Conservation (phyloP, 257 asterid genomes). For the Thymus mandschuricus region DNA sequence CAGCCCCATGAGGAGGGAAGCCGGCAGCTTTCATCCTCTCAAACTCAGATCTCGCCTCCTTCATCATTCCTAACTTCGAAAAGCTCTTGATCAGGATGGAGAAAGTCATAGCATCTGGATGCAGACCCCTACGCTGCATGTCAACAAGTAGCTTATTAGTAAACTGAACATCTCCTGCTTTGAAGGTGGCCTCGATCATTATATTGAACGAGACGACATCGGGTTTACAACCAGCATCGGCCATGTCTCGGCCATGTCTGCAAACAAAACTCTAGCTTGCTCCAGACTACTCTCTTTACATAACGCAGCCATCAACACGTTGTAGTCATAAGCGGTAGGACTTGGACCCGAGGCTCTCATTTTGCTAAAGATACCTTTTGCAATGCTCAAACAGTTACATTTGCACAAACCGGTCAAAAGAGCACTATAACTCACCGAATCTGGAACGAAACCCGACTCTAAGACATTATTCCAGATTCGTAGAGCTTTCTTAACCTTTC, state of each 20-base stretch:
- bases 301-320: constrained; percentile 61
- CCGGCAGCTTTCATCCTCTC: constrained; percentile 64
- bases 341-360: constrained; percentile 50
- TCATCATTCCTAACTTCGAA: constrained; percentile 58
- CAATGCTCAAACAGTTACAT: constrained; percentile 51
- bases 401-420: constrained; percentile 65
- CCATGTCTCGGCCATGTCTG: constrained; percentile 63
- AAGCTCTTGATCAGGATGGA: constrained; percentile 59
- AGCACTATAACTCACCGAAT: constrained; percentile 46
- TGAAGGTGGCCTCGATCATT: constrained; percentile 51
- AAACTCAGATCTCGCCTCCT: constrained; percentile 58
- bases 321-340: constrained; percentile 55
- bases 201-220: constrained; percentile 64
- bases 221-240: constrained; percentile 44
- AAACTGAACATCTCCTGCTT: constrained; percentile 54
- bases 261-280: constrained; percentile 62
- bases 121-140: constrained; percentile 56
- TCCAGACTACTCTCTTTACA: constrained; percentile 66
- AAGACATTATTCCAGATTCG: constrained; percentile 53
- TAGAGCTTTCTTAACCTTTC: constrained; percentile 54
- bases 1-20: constrained; percentile 41
- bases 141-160: constrained; percentile 54
- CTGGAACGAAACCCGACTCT: constrained; percentile 50
- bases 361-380: constrained; percentile 65
- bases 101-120: constrained; percentile 57